A percentile compares a stretch with the other conserved stretches of the same genome.
Conservation (phyloP, 2,329 filamentous ascomycete species). For the Ceratocystis harringtonii region DNA sequence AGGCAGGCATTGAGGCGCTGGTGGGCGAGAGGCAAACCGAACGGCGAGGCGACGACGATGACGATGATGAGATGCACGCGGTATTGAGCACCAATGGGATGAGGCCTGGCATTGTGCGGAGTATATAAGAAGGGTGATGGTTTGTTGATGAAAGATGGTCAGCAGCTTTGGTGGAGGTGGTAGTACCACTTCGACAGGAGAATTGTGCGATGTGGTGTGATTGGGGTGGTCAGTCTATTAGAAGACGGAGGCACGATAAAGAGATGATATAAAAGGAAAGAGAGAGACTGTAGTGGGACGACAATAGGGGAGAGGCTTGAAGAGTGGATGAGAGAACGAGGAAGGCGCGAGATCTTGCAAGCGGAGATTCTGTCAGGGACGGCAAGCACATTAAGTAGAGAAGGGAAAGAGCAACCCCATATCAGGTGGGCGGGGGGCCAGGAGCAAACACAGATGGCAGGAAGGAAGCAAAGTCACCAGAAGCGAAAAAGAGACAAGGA, state of each 20-base stretch:
- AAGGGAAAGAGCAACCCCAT: neutral
- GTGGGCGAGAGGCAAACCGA: constrained; percentile 16
- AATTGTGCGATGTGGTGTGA: neutral
- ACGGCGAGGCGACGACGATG: constrained; percentile 17
- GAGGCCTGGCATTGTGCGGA: constrained; percentile 22
- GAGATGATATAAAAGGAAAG: neutral
- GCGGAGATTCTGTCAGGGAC: neutral
- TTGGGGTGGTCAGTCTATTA: neutral
- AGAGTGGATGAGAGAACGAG: neutral
- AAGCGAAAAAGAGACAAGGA: neutral
- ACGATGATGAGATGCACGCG: constrained; percentile 14
- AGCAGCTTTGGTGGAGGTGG: neutral
- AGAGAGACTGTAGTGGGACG: neutral
- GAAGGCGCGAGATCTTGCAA: neutral
- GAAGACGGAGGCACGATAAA: neutral
- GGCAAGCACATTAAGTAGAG: constrained; percentile 3
- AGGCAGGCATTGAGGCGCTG: constrained; percentile 14
- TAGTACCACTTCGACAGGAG: neutral
- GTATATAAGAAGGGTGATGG: neutral
- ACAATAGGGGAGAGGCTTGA: neutral
- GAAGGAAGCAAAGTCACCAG: constrained; percentile 6
- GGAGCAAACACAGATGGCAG: constrained; percentile 3
- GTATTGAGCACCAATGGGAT: constrained; percentile 24
- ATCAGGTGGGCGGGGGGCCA: neutral
- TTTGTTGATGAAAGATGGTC: neutral